Evolutionary conservation across 371 early-diverging fungal species (phyloP).

Genomic region (Mucor racemosus): DNA sequence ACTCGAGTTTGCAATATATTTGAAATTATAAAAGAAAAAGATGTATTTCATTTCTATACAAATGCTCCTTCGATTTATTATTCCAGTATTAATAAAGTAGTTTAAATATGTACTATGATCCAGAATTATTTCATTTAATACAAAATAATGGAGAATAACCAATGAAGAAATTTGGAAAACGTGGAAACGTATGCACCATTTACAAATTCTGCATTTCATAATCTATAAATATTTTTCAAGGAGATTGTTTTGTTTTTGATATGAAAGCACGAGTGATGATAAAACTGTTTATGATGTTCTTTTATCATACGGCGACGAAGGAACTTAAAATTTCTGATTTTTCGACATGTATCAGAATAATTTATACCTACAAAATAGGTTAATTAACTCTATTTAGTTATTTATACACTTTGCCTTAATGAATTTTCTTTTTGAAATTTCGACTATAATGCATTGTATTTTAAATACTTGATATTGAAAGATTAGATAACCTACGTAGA

Average conservation of each 20-base stretch:
- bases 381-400: too few relatives aligned
- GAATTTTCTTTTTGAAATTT: background rate
- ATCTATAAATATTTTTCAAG: slow-evolving; percentile 3
- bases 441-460: background rate
- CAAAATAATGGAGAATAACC: background rate
- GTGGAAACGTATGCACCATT: background rate
- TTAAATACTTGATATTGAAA: background rate
- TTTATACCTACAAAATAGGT: too few relatives aligned
- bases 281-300: too few relatives aligned
- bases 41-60: too few relatives aligned
- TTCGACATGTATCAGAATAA: too few relatives aligned
- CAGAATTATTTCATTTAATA: background rate
- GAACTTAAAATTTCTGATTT: too few relatives aligned
- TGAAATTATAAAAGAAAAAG: too few relatives aligned
- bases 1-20: too few relatives aligned
- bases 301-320: too few relatives aligned
- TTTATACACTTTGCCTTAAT: too few relatives aligned
- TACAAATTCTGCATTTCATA: background rate
- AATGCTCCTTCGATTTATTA: too few relatives aligned
- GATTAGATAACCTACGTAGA: background rate
- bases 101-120: background rate
- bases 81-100: too few relatives aligned
- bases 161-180: background rate
- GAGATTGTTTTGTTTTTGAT: background rate
- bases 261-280: background rate